Conservation (phyloP, 139 green algal genomes). For the Ettlia oleoabundans region DNA sequence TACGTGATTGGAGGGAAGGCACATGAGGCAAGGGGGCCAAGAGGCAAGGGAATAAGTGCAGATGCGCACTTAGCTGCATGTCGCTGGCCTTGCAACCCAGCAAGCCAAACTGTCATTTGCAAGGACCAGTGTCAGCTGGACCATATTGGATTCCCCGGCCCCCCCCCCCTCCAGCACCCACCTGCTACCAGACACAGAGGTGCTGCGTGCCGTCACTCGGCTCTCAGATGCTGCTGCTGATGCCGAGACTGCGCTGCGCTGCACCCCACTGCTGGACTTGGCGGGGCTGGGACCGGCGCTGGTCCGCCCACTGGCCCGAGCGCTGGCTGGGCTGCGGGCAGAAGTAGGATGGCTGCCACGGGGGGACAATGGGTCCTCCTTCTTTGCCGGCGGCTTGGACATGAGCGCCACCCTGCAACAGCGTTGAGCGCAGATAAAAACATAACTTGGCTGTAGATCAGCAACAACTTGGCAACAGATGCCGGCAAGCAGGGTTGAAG, state of each 20-base stretch:
- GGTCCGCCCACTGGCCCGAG: not conserved
- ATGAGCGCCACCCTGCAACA: constrained; percentile 39
- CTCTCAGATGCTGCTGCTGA: not conserved
- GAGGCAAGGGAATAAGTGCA: not conserved
- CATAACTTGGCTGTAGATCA: not conserved
- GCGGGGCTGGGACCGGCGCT: constrained; percentile 23
- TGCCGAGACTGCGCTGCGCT: constrained; percentile 4
- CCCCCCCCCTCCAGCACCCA: too few species aligned
- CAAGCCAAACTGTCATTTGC: not conserved
- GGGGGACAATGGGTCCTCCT: constrained; percentile 21
- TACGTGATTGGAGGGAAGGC: not conserved
- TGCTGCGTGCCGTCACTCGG: not conserved
- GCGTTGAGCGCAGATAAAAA: not conserved
- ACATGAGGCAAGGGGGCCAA: not conserved
- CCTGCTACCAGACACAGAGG: not conserved
- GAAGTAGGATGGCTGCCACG: not conserved
- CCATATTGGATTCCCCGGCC: too few species aligned
- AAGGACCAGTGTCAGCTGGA: not conserved
- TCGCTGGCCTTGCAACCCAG: not conserved
- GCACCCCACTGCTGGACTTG: not conserved
- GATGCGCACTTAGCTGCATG: too few species aligned
- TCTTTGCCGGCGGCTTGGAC: constrained; percentile 31
- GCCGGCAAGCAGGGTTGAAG: not conserved
- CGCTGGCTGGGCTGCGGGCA: not conserved
- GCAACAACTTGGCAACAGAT: not conserved